Evolutionary conservation across 2,329 filamentous ascomycete genomes (phyloP).

Genomic region (Xylaria sp.): DNA sequence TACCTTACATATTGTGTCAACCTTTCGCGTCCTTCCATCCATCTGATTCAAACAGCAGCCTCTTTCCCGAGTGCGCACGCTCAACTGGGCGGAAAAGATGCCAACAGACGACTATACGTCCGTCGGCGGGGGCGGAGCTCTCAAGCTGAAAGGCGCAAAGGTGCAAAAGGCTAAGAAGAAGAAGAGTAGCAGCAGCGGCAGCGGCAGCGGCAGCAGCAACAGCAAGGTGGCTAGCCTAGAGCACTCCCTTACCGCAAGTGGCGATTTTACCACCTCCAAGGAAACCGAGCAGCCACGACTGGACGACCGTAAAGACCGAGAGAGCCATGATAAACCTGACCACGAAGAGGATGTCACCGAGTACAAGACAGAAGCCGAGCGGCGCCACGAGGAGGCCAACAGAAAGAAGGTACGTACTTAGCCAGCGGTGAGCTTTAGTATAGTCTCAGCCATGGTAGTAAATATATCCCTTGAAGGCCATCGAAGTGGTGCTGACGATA

Average conservation of each 20-base stretch:
- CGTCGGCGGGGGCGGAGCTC: conserved; percentile 67
- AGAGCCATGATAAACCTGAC: conserved; percentile 33
- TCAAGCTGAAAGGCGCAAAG: conserved; percentile 82
- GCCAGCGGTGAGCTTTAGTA: neutral
- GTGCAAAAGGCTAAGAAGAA: conserved; percentile 67
- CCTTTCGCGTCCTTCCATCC: neutral
- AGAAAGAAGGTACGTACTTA: conserved; percentile 70
- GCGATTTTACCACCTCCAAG: conserved; percentile 42
- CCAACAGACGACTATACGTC: conserved; percentile 74
- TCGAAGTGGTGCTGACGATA: conserved; percentile 16
- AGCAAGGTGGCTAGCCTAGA: conserved; percentile 44
- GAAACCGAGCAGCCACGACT: conserved; percentile 31
- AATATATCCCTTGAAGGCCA: neutral
- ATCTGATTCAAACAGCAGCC: neutral
- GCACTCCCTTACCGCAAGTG: conserved; percentile 45
- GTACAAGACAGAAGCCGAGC: conserved; percentile 83
- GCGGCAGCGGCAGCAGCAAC: no score
- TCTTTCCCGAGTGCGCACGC: neutral
- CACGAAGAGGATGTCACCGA: conserved; percentile 37
- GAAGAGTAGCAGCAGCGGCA: conserved; percentile 52
- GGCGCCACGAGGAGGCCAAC: conserved; percentile 76
- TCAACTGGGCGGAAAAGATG: conserved; percentile 55
- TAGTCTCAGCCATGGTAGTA: neutral
- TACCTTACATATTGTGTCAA: neutral
- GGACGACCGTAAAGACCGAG: conserved; percentile 31